A percentile compares a stretch with the other conserved stretches of the same genome.
Conservation (phyloP, 1,139 yeast genomes). For the Blastobotrys niveus region DNA sequence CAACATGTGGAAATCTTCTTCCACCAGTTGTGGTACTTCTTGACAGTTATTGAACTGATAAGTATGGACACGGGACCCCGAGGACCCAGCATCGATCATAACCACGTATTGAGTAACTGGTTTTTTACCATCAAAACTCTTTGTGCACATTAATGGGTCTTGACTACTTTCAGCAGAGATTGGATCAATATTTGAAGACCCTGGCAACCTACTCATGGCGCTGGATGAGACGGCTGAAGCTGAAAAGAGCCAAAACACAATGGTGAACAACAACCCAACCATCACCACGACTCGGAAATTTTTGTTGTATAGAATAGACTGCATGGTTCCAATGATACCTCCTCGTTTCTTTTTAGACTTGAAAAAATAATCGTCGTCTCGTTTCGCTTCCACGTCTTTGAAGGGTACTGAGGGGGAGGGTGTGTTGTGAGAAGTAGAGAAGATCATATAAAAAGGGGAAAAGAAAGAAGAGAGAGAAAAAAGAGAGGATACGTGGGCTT, state of each 20-base stretch:
- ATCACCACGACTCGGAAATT: constrained; percentile 11
- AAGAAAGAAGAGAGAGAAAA: neutral
- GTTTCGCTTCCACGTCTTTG: constrained; percentile 4
- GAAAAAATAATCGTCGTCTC: constrained; percentile 15
- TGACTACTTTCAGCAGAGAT: neutral
- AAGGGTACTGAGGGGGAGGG: neutral
- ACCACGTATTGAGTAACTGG: constrained; percentile 56
- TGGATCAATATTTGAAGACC: no score
- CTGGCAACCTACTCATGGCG: no score
- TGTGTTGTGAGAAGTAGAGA: constrained; percentile 1
- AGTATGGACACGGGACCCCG: constrained; percentile 93
- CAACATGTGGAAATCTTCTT: constrained; percentile 80
- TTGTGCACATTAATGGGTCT: constrained; percentile 28
- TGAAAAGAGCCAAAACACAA: constrained; percentile 11
- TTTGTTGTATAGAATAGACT: constrained; percentile 3
- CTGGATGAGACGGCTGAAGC: neutral
- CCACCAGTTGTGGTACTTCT: constrained; percentile 69
- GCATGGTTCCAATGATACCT: neutral
- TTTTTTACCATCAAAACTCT: constrained; percentile 33
- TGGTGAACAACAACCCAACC: constrained; percentile 9
- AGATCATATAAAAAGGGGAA: constrained; percentile 3
- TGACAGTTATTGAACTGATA: constrained; percentile 81
- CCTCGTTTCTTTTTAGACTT: constrained; percentile 4
- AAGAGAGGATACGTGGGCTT: no score
- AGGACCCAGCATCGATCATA: constrained; percentile 96